Conservation (phyloP, 2,329 filamentous ascomycete genomes). For the Clarireedia sp. region DNA sequence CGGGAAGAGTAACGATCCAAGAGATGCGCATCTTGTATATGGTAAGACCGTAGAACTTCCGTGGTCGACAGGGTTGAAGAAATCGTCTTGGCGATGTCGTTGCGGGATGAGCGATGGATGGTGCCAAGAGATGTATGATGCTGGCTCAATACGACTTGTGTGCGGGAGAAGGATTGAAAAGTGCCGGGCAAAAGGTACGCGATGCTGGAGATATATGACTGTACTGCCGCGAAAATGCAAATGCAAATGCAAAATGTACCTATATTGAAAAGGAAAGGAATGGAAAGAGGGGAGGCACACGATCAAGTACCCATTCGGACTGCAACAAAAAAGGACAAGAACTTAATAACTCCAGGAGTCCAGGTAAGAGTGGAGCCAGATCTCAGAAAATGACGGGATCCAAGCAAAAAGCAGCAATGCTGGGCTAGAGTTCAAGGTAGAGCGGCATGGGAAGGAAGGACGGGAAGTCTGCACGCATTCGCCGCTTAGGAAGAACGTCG, state of each 20-base stretch:
- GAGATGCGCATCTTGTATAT: slow-evolving; percentile 24
- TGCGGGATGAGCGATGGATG: not conserved
- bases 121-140: not conserved
- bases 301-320: slow-evolving; percentile 5
- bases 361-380: not conserved
- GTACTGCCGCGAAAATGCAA: not conserved
- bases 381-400: not conserved
- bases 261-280: not conserved
- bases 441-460: not conserved
- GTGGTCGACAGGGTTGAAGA: slow-evolving; percentile 1
- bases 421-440: not conserved
- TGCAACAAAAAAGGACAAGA: not conserved
- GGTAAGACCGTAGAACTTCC: not conserved
- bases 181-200: not conserved
- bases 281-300: slow-evolving; percentile 1
- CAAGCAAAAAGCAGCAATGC: too few relatives aligned
- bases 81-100: slow-evolving; percentile 6
- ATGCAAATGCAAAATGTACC: not conserved
- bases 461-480: not conserved
- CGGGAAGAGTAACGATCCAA: slow-evolving; percentile 22
- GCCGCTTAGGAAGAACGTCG: not conserved
- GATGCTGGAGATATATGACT: not conserved
- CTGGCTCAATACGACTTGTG: not conserved
- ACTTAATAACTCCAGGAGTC: not conserved
- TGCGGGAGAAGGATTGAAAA: not conserved